Evolutionary conservation across 139 green algal species (phyloP), one percentile per base, ranked within the genome.

Genomic region (Bryopsis sp.): DNA sequence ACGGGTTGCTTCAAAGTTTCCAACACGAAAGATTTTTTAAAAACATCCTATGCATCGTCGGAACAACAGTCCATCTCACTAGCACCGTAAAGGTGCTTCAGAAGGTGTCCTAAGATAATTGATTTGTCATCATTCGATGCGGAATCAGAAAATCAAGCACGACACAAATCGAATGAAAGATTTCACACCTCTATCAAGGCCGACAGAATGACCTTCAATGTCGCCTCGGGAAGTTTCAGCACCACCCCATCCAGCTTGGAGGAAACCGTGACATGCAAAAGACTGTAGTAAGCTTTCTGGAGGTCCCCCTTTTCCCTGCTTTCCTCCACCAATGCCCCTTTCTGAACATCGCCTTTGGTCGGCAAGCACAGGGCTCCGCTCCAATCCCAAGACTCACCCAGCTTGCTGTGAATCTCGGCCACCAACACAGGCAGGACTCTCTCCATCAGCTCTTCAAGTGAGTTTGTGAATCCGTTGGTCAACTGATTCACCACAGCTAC

Each of bases 401-500:
- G 59, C 29, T 32, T 47, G 24, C 83, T 35, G 83, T 84, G 67
- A 82, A 91, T 24, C 84, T 73, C 11, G 3, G 15, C 43, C 3
- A 64, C 8, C 5, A 67, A 11, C 8, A 26, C 33, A 39, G 59
- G 31, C 31, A 67, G 31, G 7, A 47, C 31, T 8, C 28, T n/a
- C 7, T n/a, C 11, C 11, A 67, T 7, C 24, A 67, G 33, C 28
- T 26, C 24, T n/a, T 5, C 28, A 8, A 67, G 19, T 28, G 29
- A 24, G 7, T 7, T 6, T 39, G 5, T 19, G 33, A 67, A 67
- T 7, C 7, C 5, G 28, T 26, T 47, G 31, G 85, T 61, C 2
- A 96, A 81, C 79, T 96, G 89, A 64, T 81, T 80, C 3, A 88
- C 61, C 58, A 96, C 74, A 24, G 66, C 62, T 31, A 89, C 58